phyloP scores from a whole-genome alignment of 2,329 filamentous ascomycete species.

The Alternaria atra region DNA sequence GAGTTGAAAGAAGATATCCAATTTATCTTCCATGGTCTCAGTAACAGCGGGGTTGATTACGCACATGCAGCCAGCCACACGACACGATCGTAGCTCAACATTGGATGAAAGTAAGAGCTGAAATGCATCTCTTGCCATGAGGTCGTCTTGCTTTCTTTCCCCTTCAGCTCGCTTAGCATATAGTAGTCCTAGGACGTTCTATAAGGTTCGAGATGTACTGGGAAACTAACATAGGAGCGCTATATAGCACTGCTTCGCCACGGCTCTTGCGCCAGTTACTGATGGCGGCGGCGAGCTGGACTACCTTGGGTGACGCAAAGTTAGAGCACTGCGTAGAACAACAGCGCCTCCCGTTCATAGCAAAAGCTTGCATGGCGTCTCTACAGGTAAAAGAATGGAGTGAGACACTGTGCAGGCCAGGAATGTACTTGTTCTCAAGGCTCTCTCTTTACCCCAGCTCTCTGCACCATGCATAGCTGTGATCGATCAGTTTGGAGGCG shows the following conservation, averaged over 20 bases:
- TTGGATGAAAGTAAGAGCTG: background rate
- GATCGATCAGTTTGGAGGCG: background rate
- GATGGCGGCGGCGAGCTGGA: constrained; percentile 95
- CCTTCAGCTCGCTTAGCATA: background rate
- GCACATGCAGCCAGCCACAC: background rate
- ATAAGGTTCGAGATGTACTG: background rate
- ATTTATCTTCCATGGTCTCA: background rate
- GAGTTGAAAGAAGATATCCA: background rate
- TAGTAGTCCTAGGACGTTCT: background rate
- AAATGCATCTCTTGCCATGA: background rate
- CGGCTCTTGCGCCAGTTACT: constrained; percentile 86
- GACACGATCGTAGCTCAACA: background rate
- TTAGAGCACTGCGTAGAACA: constrained; percentile 57
- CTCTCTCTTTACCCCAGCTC: background rate
- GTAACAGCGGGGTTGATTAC: background rate
- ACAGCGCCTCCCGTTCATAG: background rate
- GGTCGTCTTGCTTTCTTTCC: background rate
- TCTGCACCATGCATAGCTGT: background rate
- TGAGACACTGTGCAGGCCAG: background rate
- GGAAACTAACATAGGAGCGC: too few species aligned
- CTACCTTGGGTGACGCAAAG: constrained; percentile 82
- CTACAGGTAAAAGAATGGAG: background rate
- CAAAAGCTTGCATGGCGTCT: background rate
- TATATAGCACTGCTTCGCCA: constrained; percentile 43
- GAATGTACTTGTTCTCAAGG: background rate